A percentile compares a stretch with the other conserved stretches of the same genome.
Conservation (phyloP, 2,329 filamentous ascomycete species). For the Pseudogymnoascus sp. region DNA sequence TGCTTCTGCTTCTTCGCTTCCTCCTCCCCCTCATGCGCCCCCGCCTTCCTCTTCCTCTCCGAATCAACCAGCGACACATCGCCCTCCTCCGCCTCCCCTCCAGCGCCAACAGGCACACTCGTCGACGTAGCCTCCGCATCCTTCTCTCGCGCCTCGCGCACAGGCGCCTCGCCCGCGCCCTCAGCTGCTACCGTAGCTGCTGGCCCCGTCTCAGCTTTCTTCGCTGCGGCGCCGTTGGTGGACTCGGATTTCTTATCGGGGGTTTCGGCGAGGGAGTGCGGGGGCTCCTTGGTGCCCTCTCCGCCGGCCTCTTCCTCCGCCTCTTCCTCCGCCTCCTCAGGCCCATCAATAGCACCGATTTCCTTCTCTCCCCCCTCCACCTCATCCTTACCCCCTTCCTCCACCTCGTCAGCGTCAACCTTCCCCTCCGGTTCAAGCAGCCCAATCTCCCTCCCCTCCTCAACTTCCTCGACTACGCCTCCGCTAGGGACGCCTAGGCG, state of each 20-base stretch:
- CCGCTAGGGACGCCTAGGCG: slow-evolving; percentile 27
- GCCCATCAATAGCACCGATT: slow-evolving; percentile 12
- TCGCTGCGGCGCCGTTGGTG: not conserved
- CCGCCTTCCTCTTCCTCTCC: not conserved
- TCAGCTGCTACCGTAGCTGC: not conserved
- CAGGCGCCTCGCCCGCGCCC: not conserved
- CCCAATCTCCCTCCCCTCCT: slow-evolving; percentile 29
- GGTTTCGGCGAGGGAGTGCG: not conserved
- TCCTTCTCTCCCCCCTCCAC: slow-evolving; percentile 11
- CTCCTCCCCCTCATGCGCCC: not conserved
- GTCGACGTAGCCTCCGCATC: not conserved
- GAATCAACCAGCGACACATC: not conserved
- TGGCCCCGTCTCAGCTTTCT: not conserved
- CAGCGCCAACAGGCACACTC: not conserved
- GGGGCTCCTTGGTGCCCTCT: not conserved
- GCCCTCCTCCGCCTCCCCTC: not conserved
- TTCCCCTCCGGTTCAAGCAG: slow-evolving; percentile 22
- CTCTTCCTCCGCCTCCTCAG: slow-evolving; percentile 13
- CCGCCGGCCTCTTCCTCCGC: not conserved
- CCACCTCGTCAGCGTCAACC: not conserved
- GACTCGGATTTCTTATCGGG: not conserved
- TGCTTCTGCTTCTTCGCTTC: not conserved
- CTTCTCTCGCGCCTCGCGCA: not conserved
- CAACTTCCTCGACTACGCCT: slow-evolving; percentile 16
- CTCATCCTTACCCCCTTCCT: slow-evolving; percentile 12